Base-by-base conservation (phyloP, 2,329 filamentous ascomycete species). In the Dryadomyces quercus-mongolicae region DNA sequence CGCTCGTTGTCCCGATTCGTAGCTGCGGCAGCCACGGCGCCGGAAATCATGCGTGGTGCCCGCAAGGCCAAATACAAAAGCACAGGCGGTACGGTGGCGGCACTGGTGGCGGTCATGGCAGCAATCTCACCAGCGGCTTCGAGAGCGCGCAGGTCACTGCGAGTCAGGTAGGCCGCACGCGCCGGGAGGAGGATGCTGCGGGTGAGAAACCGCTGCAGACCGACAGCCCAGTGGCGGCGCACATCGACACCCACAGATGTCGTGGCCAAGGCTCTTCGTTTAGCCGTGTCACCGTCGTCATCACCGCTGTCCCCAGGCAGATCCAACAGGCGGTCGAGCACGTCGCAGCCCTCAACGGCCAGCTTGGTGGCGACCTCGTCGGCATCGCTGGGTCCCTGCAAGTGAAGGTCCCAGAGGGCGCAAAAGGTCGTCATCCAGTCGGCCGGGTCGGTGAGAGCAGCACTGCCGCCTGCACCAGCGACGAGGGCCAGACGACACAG, bases 381-480 rank as follows among this genome's bases (percentile, higher is more conserved):
- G 2, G 66, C 67, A 59, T 81, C 78, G 25, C 69, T 66, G 4
- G 65, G 65, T 18, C 69, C 72, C 56, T 76, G 75, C n/a, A 76
- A 66, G 59, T 77, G 78, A 6, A 82, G 67, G 20, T 74, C 69
- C 79, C 78, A 82, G 5, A 81, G 62, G 0, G 68, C 63, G 4
- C 67, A 65, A 46, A 76, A 64, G 2, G 69, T 73, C 4, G 67
- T 62, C 20, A 80, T 63, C 78, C 79, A 82, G 1, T 65, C 62
- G 22, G 70, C 66, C 49, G 72, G 68, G 5, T 68, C 68, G 22
- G 70, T 66, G 0, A 65, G 52, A 1, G 15, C 8, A 16, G n/a
- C 36, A 3, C 15, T 1, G 10, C 18, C 3, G 25, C 13, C 5
- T 13, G 51, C 18, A 9, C 18, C 36, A 56, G 31, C 61, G 61